Evolutionary conservation across 106 monocot species (phyloP).

Genomic region (Allium fistulosum): DNA sequence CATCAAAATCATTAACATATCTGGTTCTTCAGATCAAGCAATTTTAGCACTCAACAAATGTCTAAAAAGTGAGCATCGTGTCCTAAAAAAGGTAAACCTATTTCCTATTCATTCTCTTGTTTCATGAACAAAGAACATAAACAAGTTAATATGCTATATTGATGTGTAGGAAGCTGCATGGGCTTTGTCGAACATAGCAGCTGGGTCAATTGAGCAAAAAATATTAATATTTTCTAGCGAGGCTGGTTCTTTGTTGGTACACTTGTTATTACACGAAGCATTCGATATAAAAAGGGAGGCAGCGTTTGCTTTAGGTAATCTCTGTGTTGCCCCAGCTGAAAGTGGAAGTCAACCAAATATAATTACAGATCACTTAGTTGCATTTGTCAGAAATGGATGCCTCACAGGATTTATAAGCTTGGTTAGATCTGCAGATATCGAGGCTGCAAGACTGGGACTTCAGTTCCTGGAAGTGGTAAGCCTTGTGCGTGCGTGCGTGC

Average conservation of each 20-base stretch:
- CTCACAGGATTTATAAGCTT: conserved; percentile 79
- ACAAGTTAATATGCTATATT: conserved; percentile 1
- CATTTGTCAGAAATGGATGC: conserved; percentile 62
- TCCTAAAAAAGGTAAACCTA: conserved; percentile 69
- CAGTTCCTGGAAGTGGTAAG: conserved; percentile 90
- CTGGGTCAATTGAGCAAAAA: conserved; percentile 81
- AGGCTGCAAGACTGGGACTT: conserved; percentile 83
- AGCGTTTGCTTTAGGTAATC: conserved; percentile 82
- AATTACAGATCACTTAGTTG: conserved; percentile 57
- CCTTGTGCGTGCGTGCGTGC: no score
- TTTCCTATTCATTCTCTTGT: background rate
- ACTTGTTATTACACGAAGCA: conserved; percentile 54
- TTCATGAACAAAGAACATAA: conserved; percentile 4
- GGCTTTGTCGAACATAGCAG: conserved; percentile 88
- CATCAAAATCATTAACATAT: conserved; percentile 7
- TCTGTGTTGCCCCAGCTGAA: conserved; percentile 67
- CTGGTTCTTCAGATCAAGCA: conserved; percentile 44
- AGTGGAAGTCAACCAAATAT: conserved; percentile 33
- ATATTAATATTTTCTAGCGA: conserved; percentile 61
- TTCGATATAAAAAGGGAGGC: conserved; percentile 90
- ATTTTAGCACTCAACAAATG: conserved; percentile 73
- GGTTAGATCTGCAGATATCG: conserved; percentile 82
- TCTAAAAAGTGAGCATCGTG: conserved; percentile 73
- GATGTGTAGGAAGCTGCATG: conserved; percentile 71
- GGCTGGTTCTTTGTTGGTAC: conserved; percentile 50